These are phyloP conservation scores for Uronychia binucleata DNA, from an alignment of 73 alveolate species.

Conservation along the genomic window DNA sequence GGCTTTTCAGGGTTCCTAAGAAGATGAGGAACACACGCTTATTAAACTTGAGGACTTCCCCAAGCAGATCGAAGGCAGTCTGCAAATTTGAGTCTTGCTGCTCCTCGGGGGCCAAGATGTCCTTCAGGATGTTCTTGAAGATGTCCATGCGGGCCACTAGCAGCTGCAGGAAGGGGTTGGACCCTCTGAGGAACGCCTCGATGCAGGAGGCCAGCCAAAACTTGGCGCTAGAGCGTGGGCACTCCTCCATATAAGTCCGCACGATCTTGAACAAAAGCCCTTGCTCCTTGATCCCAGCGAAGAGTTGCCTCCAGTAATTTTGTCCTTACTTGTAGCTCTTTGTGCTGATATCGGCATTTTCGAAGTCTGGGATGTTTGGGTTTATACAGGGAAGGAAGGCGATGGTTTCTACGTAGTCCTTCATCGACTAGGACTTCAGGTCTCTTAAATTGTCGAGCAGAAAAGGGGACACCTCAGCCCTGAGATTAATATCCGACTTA, in stretches of 20 bases:
- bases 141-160: slow-evolving; percentile 60
- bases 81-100: slow-evolving; percentile 70
- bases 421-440: slow-evolving; percentile 36
- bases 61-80: slow-evolving; percentile 69
- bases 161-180: slow-evolving; percentile 67
- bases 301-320: slow-evolving; percentile 12
- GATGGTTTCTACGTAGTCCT: slow-evolving; percentile 42
- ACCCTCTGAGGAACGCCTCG: slow-evolving; percentile 69
- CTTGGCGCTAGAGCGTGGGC: slow-evolving; percentile 53
- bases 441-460: not conserved
- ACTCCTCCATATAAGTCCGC: slow-evolving; percentile 64
- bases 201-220: slow-evolving; percentile 74
- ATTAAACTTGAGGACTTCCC: slow-evolving; percentile 69
- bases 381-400: slow-evolving; percentile 30
- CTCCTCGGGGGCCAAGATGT: slow-evolving; percentile 57
- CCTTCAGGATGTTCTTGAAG: slow-evolving; percentile 57
- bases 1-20: slow-evolving; percentile 46
- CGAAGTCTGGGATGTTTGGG: slow-evolving; percentile 31
- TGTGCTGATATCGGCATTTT: slow-evolving; percentile 1
- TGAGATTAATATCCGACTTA: slow-evolving; percentile 50
- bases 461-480: slow-evolving; percentile 22
- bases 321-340: slow-evolving; percentile 24
- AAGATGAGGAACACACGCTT: slow-evolving; percentile 53
- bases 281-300: slow-evolving; percentile 44
- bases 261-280: slow-evolving; percentile 50